These are phyloP conservation scores for Cutaneotrichosporon sp. DNA, from an alignment of 1,284 basidiomycete species.

Conservation along the genomic window DNA sequence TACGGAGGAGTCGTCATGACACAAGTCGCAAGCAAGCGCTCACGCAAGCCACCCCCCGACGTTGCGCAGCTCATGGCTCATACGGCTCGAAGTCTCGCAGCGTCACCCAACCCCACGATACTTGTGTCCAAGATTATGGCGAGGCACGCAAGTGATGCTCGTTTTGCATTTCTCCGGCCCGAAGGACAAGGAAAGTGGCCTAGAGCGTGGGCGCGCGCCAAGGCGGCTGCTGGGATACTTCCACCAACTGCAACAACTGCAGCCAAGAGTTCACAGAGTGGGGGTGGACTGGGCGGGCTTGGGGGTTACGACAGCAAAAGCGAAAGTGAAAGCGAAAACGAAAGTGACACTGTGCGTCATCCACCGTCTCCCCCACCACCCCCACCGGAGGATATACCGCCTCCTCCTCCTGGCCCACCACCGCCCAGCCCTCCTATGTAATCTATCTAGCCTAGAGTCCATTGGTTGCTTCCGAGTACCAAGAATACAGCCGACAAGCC, in stretches of 20 bases:
- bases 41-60: constrained; percentile 62
- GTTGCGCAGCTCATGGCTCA: constrained; percentile 69
- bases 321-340: constrained; percentile 33
- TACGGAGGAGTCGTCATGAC: neutral
- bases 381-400: constrained; percentile 12
- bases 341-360: constrained; percentile 3
- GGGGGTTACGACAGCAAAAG: constrained; percentile 45
- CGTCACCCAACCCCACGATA: constrained; percentile 70
- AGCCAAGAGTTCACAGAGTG: constrained; percentile 1
- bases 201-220: constrained; percentile 58
- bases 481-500: too few relatives aligned
- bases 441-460: neutral
- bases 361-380: constrained; percentile 20
- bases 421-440: constrained; percentile 4
- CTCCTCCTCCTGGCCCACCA: constrained; percentile 16
- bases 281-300: constrained; percentile 17
- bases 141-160: constrained; percentile 67
- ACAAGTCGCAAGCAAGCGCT: neutral
- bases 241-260: neutral
- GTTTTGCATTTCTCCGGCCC: constrained; percentile 69
- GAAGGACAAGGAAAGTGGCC: constrained; percentile 62
- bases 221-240: constrained; percentile 17
- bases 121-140: constrained; percentile 84
- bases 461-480: too few relatives aligned
- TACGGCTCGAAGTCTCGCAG: constrained; percentile 66